Evolutionary conservation across 2,329 filamentous ascomycete genomes (phyloP), one percentile per base, ranked within the genome.

Genomic region (Tolypocladium capitatum): DNA sequence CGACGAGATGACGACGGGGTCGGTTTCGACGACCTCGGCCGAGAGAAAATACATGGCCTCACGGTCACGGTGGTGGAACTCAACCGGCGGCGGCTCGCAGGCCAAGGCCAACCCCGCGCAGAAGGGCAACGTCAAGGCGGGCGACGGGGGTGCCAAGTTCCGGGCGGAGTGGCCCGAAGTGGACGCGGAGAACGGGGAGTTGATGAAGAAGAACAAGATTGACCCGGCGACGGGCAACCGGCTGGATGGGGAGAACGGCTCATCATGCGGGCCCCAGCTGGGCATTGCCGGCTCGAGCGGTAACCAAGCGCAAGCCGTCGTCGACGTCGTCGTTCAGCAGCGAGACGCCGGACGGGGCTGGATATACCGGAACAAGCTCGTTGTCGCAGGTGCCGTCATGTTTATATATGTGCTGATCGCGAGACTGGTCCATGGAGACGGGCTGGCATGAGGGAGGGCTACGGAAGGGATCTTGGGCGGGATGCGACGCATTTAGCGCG

Each of bases 1-100:
- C 55, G 91, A 98, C 62, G 92, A 98, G 70, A 96, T 97, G 85
- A 98, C 92, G 0, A 97, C 92, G 0, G 92, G 92, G 2, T 90
- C 84, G 30, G 80, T 98, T 30, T 83, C 83, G 6, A 86, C 83
- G 18, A 84, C 80, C 0, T 78, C 86, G 45, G 72, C 77, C 4
- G 90, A 97, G 71, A 80, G 91, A 51, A 84, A 80, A 63, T 77
- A 83, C 58, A 80, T 89, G 45, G 89, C 92, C 0, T 74, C 76
- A 24, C 77, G 86, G 52, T 86, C 87, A 16, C 74, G 86, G 47
- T 98, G 92, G 92, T 97, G 90, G 90, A 98, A 98, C 68, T 86
- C 83, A 32, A 97, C 91, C 0, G 90, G 91, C 36, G 89, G 88
- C 46, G 91, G 91, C 8, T 85, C 84, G 3, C 78, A 83, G 51